These are phyloP conservation scores for Wallacemonas sp. DNA, from an alignment of 208 protist genomes.

Conservation along the genomic window DNA sequence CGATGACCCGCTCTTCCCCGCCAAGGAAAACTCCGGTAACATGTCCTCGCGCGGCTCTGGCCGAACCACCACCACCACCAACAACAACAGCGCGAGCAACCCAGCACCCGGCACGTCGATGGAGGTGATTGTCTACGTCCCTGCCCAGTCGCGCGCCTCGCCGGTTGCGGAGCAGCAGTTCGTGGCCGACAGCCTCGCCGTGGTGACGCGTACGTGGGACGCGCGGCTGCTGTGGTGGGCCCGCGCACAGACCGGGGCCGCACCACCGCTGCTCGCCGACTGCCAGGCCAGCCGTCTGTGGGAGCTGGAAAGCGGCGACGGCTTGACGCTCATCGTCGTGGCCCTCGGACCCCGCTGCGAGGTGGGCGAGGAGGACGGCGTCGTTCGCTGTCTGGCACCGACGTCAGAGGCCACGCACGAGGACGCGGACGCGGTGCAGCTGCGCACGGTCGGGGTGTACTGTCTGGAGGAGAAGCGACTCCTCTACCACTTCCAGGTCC, in stretches of 20 bases:
- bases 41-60: neutral
- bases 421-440: neutral
- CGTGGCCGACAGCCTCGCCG: neutral
- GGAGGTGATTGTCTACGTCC: slow-evolving; percentile 1
- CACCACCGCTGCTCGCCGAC: neutral
- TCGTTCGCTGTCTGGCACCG: neutral
- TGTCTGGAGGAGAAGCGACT: slow-evolving; percentile 2
- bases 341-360: slow-evolving; percentile 10
- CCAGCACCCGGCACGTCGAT: neutral
- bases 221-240: slow-evolving; percentile 8
- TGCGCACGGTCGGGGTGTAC: slow-evolving; percentile 3
- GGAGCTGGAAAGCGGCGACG: slow-evolving; percentile 14
- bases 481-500: slow-evolving; percentile 10
- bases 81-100: neutral
- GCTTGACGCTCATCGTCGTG: slow-evolving; percentile 6
- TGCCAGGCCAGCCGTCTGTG: slow-evolving; percentile 9
- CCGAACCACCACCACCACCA: too few relatives aligned
- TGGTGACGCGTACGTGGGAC: neutral
- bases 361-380: slow-evolving; percentile 1
- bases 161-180: slow-evolving; percentile 6
- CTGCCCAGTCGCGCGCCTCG: neutral
- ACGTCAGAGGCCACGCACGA: neutral
- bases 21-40: neutral
- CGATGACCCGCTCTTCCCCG: neutral
- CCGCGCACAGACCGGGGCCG: neutral